Base-by-base conservation (phyloP, 1,284 basidiomycete genomes). In the Pseudozyma sp. region DNA sequence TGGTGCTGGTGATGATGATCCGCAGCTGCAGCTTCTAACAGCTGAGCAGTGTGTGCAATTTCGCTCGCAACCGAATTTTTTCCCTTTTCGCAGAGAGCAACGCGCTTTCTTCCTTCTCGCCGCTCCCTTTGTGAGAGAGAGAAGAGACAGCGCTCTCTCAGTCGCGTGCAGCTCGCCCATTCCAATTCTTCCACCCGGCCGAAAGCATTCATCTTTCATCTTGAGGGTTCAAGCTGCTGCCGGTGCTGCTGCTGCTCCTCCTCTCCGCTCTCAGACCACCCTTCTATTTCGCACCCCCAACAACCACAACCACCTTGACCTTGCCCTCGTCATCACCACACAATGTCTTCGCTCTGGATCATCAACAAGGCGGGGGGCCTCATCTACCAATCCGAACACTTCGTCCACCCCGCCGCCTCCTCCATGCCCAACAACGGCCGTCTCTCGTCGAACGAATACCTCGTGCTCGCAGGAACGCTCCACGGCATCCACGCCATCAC, bases 401-500 rank as follows among this genome's bases (percentile, higher is more conserved):
- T 78, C 46, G 51, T 55, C 7, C 73, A 75, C 24, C 73, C 75
- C 34, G 60, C 74, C 46, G 56, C 62, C 39, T 48, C 56, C 2
- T 59, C 58, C n/a, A 63, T 62, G 67, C 65, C 53, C 54, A 74
- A 70, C 43, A 50, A 51, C 9, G 67, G 57, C 46, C 69, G 73
- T 14, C 69, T 81, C 86, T 95, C 71, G 91, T 94, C 96, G n/a
- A 99, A 99, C 86, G 96, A 98, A 85, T 92, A 97, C 79, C 90
- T 99, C 65, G 93, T 99, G 19, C 90, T 99, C 33, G 97, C 97
- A 2, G 96, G 97, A 51, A 99, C 97, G 8, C 86, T 99, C 54
- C 97, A 99, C 78, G 95, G 96, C 54, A 97, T 99, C 45, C 97
- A 99, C 81, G 97, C 97, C 13, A 99, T 99, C 80, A 97, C 96